Evolutionary conservation across 2,329 filamentous ascomycete genomes (phyloP).

Genomic region (Venturia effusa): DNA sequence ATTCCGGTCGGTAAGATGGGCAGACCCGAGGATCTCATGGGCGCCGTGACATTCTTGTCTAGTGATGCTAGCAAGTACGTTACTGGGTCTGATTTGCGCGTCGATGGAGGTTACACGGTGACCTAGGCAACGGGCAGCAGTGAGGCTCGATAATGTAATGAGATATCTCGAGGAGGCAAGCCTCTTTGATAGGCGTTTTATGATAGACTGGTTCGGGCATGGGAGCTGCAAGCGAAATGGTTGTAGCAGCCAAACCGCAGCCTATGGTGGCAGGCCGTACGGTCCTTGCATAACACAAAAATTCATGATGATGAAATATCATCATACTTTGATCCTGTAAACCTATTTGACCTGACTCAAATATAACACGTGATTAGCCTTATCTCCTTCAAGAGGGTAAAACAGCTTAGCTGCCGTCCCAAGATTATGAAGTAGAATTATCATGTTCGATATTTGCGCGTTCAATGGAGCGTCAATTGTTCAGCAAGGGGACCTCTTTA

Average conservation of each 20-base stretch:
- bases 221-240: background rate
- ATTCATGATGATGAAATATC: background rate
- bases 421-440: too few species aligned
- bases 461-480: too few species aligned
- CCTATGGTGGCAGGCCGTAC: background rate
- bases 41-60: conserved; percentile 76
- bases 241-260: background rate
- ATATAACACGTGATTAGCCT: too few species aligned
- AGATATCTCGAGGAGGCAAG: background rate
- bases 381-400: too few species aligned
- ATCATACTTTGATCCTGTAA: too few species aligned
- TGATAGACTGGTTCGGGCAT: background rate
- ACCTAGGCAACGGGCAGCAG: conserved; percentile 34
- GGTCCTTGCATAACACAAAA: background rate
- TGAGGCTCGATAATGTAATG: background rate
- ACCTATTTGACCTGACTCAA: too few species aligned
- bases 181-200: background rate
- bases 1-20: conserved; percentile 95
- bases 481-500: too few species aligned
- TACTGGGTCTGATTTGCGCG: conserved; percentile 61
- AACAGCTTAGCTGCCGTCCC: too few species aligned
- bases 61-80: conserved; percentile 53
- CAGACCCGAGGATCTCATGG: conserved; percentile 82
- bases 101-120: conserved; percentile 83
- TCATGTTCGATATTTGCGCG: too few species aligned